A percentile compares a stretch with the other conserved stretches of the same genome.
Evolutionary conservation across 2,329 filamentous ascomycete genomes (phyloP).

Genomic region (Boeremia lycopersici): DNA sequence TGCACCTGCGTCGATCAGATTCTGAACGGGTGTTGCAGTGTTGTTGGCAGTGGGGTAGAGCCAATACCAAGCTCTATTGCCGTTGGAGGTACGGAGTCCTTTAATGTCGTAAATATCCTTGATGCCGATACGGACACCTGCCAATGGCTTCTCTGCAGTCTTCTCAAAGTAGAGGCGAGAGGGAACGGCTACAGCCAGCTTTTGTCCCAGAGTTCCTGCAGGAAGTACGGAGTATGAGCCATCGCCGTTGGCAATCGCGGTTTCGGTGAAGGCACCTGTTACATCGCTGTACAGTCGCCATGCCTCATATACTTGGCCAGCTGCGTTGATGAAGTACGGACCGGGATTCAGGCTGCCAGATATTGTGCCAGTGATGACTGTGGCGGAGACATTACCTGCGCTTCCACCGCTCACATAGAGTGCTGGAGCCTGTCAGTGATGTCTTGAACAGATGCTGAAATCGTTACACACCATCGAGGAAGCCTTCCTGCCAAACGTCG

Average conservation of each 20-base stretch:
- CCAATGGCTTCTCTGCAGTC: conserved; percentile 61
- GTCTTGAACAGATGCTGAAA: not conserved
- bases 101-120: conserved; percentile 68
- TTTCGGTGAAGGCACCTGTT: conserved; percentile 58
- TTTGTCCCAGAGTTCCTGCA: conserved; percentile 39
- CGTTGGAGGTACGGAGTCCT: conserved; percentile 62
- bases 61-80: conserved; percentile 64
- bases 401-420: conserved; percentile 28
- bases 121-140: conserved; percentile 65
- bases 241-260: conserved; percentile 47
- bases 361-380: conserved; percentile 22
- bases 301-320: conserved; percentile 55
- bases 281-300: conserved; percentile 59
- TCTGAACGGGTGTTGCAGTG: conserved; percentile 60
- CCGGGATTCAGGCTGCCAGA: conserved; percentile 48
- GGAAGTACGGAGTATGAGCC: conserved; percentile 53
- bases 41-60: conserved; percentile 55
- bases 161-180: conserved; percentile 65
- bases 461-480: conserved; percentile 39
- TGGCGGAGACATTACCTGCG: conserved; percentile 26
- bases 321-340: conserved; percentile 57
- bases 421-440: conserved; percentile 18
- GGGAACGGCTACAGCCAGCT: conserved; percentile 57
- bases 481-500: conserved; percentile 51
- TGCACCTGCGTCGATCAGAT: conserved; percentile 65